A percentile compares a stretch with the other conserved stretches of the same genome.
Conservation (phyloP, 176 grass and related monocot species). For the Cenchrus purpureus region DNA sequence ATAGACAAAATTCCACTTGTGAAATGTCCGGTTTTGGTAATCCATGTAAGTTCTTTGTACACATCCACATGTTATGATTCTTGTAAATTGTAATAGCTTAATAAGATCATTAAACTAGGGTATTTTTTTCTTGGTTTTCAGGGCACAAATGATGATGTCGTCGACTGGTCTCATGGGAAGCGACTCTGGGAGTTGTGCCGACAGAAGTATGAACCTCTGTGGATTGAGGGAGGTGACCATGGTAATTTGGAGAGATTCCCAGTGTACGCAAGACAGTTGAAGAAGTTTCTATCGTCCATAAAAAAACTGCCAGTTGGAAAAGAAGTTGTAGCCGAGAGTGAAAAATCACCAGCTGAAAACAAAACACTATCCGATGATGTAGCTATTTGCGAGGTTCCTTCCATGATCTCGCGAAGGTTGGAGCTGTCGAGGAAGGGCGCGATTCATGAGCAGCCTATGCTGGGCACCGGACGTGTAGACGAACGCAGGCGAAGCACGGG, state of each 20-base stretch:
- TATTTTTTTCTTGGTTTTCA: constrained; percentile 39
- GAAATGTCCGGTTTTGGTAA: constrained; percentile 79
- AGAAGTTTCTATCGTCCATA: constrained; percentile 71
- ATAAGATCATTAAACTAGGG: constrained; percentile 17
- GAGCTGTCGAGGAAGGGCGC: constrained; percentile 52
- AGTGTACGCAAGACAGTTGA: constrained; percentile 76
- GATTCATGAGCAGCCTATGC: constrained; percentile 38
- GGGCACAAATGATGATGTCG: constrained; percentile 80
- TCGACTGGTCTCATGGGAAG: constrained; percentile 83
- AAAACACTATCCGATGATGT: constrained; percentile 35
- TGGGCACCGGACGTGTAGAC: constrained; percentile 39
- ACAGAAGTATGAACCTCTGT: constrained; percentile 93
- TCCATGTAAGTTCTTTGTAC: constrained; percentile 76
- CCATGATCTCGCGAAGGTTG: constrained; percentile 51
- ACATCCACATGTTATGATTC: background rate
- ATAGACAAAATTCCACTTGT: constrained; percentile 83
- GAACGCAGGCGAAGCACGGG: constrained; percentile 62
- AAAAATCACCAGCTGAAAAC: constrained; percentile 42
- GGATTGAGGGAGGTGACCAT: constrained; percentile 88
- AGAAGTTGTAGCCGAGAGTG: constrained; percentile 36
- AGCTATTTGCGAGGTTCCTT: constrained; percentile 50
- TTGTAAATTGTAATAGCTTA: background rate
- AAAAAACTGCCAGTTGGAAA: constrained; percentile 55
- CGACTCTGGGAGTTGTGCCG: constrained; percentile 80
- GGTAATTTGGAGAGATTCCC: constrained; percentile 80